phyloP scores from a whole-genome alignment of 495 filamentous ascomycete species.

The Aspergillus asperescens region DNA sequence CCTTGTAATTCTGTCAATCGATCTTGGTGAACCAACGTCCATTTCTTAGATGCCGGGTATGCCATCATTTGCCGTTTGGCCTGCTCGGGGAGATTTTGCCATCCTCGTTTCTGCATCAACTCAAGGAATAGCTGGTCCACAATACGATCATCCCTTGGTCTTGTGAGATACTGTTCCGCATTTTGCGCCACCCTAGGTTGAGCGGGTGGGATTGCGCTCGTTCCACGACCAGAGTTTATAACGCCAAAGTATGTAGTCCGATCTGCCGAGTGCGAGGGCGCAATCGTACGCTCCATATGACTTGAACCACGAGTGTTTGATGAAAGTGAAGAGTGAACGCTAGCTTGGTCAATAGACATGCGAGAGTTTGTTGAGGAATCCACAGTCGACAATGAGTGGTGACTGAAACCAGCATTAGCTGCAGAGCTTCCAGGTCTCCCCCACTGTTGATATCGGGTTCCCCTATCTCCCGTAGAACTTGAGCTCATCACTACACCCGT shows the following conservation, averaged over 20 bases:
- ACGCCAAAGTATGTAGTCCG: slow-evolving; percentile 28
- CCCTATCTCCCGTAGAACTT: slow-evolving; percentile 56
- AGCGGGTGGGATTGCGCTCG: slow-evolving; percentile 33
- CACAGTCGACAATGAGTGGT: slow-evolving; percentile 62
- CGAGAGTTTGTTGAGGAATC: slow-evolving; percentile 66
- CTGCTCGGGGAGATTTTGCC: slow-evolving; percentile 94
- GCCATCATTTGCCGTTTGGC: slow-evolving; percentile 91
- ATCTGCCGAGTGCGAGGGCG: slow-evolving; percentile 42
- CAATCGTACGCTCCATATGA: slow-evolving; percentile 52
- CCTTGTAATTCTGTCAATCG: slow-evolving; percentile 88
- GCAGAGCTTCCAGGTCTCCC: slow-evolving; percentile 53
- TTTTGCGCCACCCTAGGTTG: slow-evolving; percentile 31
- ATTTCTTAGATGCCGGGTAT: slow-evolving; percentile 91
- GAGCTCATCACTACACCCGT: slow-evolving; percentile 62
- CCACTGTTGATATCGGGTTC: slow-evolving; percentile 69
- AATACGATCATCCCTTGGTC: slow-evolving; percentile 75
- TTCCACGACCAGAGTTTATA: slow-evolving; percentile 28
- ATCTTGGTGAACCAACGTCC: slow-evolving; percentile 95
- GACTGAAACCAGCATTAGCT: slow-evolving; percentile 51
- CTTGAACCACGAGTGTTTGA: slow-evolving; percentile 58
- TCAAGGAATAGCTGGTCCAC: slow-evolving; percentile 91
- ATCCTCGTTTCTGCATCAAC: slow-evolving; percentile 95
- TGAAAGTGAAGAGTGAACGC: slow-evolving; percentile 56
- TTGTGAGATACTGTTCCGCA: slow-evolving; percentile 53
- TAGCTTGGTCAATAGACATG: slow-evolving; percentile 64